phyloP scores from a whole-genome alignment of 2,329 filamentous ascomycete genomes.

The Epicoccum sorghinum region DNA sequence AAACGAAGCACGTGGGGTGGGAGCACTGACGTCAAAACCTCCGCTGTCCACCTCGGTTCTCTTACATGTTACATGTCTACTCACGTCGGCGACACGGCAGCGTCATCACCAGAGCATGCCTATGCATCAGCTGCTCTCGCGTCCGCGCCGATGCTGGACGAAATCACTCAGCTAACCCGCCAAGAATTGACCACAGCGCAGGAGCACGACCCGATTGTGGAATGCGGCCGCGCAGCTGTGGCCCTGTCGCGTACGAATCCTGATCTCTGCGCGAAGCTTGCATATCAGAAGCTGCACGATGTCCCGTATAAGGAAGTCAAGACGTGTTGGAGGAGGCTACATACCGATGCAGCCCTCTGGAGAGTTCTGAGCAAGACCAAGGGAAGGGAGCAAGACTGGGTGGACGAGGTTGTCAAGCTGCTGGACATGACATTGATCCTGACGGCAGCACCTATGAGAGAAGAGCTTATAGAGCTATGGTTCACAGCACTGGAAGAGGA shows the following conservation, averaged over 20 bases:
- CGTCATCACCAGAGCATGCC: not conserved
- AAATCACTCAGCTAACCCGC: constrained; percentile 34
- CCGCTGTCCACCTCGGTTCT: not conserved
- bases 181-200: constrained; percentile 28
- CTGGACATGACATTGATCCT: constrained; percentile 81
- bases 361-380: constrained; percentile 55
- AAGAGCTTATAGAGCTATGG: constrained; percentile 53
- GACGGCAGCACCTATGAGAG: constrained; percentile 54
- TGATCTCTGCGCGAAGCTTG: constrained; percentile 63
- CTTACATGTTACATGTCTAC: not conserved
- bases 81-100: not conserved
- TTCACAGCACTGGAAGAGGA: constrained; percentile 55
- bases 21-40: constrained; percentile 16
- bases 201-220: constrained; percentile 40
- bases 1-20: constrained; percentile 9
- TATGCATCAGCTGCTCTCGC: constrained; percentile 6
- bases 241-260: constrained; percentile 45
- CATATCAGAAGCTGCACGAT: constrained; percentile 71
- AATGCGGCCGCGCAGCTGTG: constrained; percentile 51
- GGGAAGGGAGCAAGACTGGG: constrained; percentile 41
- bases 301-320: constrained; percentile 72
- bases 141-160: constrained; percentile 28
- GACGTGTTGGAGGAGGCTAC: constrained; percentile 71
- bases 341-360: constrained; percentile 72
- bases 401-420: constrained; percentile 66